Evolutionary conservation across 257 asterid genomes (phyloP), one percentile per base, ranked within the genome.

Genomic region (Verbena officinalis): DNA sequence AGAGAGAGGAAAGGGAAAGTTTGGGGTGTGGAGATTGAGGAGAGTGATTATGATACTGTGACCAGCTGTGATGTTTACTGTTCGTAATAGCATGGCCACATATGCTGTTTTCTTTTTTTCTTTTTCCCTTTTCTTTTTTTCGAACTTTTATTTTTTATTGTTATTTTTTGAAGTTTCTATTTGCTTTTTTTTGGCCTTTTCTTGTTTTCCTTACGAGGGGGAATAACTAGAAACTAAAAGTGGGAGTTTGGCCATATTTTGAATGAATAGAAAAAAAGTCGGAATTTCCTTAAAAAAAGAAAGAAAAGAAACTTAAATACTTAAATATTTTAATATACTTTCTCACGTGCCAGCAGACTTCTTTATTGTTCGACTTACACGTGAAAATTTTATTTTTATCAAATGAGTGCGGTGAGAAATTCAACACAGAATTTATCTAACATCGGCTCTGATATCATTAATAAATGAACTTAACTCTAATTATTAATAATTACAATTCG

Each of bases 61-160:
- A 77, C 84, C 89, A 77, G 86, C 82, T 75, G 89, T 83, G 89
- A 83, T 73, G 80, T 65, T 42, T 64, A 68, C 81, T 46, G 69
- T 67, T 77, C 83, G 61, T 73, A 72, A 75, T 57, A 72, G 77
- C 73, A 65, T 77, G 80, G 75, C 83, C 85, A 72, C 82, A 80
- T 76, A 66, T 57, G 60, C 80, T 50, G 40, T 65, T 66, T 67
- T 33, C 14, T 22, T 64, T 69, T 64, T 69, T 64, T 33, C 8
- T 20, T 27, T 53, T 57, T 53, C 33, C 12, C 24, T 31, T 64
- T n/a, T 30, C 55, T 48, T 2, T 51, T 20, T 44, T 38, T 17
- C 59, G 42, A 53, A 39, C 23, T 11, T 68, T 51, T 64, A 1
- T 7, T 63, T 30, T 51, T 7, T 7, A 24, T 5, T 61, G 9